A percentile compares a stretch with the other conserved stretches of the same genome.
These are phyloP conservation scores for Flagelloscypha sp. DNA, from an alignment of 768 basidiomycete species.

Conservation along the genomic window DNA sequence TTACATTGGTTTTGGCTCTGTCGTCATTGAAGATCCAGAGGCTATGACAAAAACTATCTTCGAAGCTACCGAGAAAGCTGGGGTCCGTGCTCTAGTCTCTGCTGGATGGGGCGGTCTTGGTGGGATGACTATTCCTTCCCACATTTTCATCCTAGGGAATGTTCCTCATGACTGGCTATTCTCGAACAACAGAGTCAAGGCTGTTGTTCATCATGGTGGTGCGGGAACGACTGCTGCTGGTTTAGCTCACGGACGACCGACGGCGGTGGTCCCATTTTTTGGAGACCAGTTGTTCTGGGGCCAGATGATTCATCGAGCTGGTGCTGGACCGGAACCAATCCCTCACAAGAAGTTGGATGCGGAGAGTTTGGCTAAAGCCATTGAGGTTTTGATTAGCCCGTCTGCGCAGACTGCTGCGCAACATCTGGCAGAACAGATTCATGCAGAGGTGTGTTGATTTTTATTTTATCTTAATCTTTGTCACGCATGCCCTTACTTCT, in stretches of 20 bases:
- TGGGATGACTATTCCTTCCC: constrained; percentile 37
- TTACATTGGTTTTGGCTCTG: constrained; percentile 60
- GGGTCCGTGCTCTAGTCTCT: constrained; percentile 52
- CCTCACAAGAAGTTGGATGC: constrained; percentile 41
- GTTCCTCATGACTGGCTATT: constrained; percentile 69
- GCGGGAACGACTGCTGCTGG: constrained; percentile 63
- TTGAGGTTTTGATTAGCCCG: constrained; percentile 38
- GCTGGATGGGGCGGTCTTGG: constrained; percentile 63
- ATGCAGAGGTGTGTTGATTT: constrained; percentile 30
- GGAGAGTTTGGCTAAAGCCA: constrained; percentile 44
- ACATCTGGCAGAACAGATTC: constrained; percentile 42
- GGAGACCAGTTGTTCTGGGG: constrained; percentile 58
- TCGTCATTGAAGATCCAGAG: constrained; percentile 48
- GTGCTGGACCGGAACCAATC: constrained; percentile 55
- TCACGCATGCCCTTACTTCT: neutral
- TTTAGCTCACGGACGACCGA: constrained; percentile 49
- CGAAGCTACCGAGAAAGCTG: constrained; percentile 45
- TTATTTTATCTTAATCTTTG: neutral
- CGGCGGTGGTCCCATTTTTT: constrained; percentile 58
- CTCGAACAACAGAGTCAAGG: constrained; percentile 40
- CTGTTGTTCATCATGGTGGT: constrained; percentile 58
- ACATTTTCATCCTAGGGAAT: constrained; percentile 56
- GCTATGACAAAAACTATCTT: constrained; percentile 43
- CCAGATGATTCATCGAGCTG: constrained; percentile 51
- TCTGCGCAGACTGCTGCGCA: constrained; percentile 40